Percentiles rank a stretch among this genome's conserved stretches.
Conservation (phyloP, 345 rosid species). For the Rhizophora apiculata region DNA sequence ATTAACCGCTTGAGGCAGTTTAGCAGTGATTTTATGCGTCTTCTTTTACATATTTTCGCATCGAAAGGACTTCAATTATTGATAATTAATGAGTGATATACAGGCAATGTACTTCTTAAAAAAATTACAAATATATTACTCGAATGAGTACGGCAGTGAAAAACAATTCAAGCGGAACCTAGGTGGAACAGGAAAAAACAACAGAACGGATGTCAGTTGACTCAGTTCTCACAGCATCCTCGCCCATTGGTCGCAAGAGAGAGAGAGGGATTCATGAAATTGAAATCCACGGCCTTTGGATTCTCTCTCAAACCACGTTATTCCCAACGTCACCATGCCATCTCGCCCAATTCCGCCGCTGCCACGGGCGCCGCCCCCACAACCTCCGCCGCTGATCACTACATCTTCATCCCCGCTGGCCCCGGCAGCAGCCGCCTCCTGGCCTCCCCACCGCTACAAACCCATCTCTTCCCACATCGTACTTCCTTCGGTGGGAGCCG, state of each 20-base stretch:
- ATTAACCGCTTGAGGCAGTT: too few relatives aligned
- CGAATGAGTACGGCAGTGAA: too few relatives aligned
- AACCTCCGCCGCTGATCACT: constrained; percentile 27
- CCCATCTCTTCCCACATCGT: constrained; percentile 40
- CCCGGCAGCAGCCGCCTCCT: constrained; percentile 7
- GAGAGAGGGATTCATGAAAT: too few relatives aligned
- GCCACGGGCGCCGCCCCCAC: constrained; percentile 5
- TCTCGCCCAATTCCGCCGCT: constrained; percentile 37
- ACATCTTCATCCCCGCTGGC: constrained; percentile 13
- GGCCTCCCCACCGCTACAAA: constrained; percentile 19
- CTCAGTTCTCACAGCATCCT: background rate
- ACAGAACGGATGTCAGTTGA: background rate
- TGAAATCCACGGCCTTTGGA: background rate
- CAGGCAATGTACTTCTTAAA: too few relatives aligned
- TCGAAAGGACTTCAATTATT: too few relatives aligned
- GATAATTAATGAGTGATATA: too few relatives aligned
- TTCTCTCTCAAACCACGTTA: background rate
- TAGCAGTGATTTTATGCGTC: too few relatives aligned
- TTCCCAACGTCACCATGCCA: constrained; percentile 42
- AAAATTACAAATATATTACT: too few relatives aligned
- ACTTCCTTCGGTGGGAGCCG: constrained; percentile 35
- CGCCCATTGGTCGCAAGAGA: too few relatives aligned
- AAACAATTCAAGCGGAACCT: too few relatives aligned
- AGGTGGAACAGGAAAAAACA: background rate
- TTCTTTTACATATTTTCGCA: too few relatives aligned